Evolutionary conservation across 179 eudicot species (phyloP).

Genomic region (Spinacia oleracea): DNA sequence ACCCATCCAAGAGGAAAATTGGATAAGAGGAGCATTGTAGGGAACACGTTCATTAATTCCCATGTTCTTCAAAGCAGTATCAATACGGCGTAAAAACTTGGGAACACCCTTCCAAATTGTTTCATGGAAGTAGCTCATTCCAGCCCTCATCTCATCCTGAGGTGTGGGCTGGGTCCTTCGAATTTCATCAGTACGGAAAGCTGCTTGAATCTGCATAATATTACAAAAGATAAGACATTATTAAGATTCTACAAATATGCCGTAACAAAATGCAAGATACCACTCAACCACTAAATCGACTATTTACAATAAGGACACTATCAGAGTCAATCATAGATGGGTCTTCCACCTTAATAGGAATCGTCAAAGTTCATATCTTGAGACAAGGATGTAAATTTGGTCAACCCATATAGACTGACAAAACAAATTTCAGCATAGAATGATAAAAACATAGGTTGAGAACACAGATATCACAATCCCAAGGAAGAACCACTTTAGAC

Average conservation of each 20-base stretch:
- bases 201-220: slow-evolving; percentile 85
- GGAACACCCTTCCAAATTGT: slow-evolving; percentile 99
- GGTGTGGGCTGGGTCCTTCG: slow-evolving; percentile 91
- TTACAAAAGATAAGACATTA: not conserved
- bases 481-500: not conserved
- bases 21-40: slow-evolving; percentile 93
- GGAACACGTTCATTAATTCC: slow-evolving; percentile 95
- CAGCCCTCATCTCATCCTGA: slow-evolving; percentile 99
- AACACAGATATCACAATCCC: not conserved
- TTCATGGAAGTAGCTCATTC: slow-evolving; percentile 99
- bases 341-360: not conserved
- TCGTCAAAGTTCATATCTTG: not conserved
- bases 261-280: not conserved
- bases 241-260: not conserved
- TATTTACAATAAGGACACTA: not conserved
- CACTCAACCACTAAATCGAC: not conserved
- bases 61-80: slow-evolving; percentile 90
- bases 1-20: slow-evolving; percentile 99
- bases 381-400: not conserved
- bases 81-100: slow-evolving; percentile 84
- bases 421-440: not conserved
- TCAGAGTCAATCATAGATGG: not conserved
- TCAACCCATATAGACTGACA: not conserved
- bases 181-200: slow-evolving; percentile 96
- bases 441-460: not conserved